Conservation (phyloP, 352 stramenopile species). For the Phytophthora pistaciae region DNA sequence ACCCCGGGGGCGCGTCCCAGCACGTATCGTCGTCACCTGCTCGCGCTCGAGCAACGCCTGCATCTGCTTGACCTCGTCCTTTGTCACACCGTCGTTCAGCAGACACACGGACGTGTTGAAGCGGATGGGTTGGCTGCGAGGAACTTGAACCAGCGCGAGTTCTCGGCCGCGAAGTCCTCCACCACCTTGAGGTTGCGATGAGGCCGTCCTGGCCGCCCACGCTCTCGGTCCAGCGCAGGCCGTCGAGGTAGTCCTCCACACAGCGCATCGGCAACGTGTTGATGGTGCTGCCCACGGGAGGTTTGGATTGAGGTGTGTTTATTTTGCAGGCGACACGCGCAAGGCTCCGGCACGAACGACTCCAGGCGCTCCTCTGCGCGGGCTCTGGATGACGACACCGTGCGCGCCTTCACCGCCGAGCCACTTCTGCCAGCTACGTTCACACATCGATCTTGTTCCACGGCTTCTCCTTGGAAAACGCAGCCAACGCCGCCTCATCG, state of each 20-base stretch:
- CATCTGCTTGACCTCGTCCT: slow-evolving; percentile 98
- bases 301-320: slow-evolving; percentile 37
- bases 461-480: slow-evolving; percentile 99
- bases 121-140: slow-evolving; percentile 94
- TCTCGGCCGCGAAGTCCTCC: slow-evolving; percentile 97
- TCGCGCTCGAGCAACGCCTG: slow-evolving; percentile 96
- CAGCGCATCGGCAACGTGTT: slow-evolving; percentile 99
- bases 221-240: slow-evolving; percentile 96
- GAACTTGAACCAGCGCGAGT: slow-evolving; percentile 97
- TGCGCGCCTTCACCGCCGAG: slow-evolving; percentile 98
- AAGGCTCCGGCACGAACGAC: slow-evolving; percentile 81
- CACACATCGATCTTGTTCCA: slow-evolving; percentile 99
- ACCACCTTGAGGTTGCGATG: slow-evolving; percentile 96
- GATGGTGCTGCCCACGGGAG: slow-evolving; percentile 99
- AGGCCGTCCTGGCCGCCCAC: slow-evolving; percentile 95
- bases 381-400: slow-evolving; percentile 97
- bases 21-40: slow-evolving; percentile 98
- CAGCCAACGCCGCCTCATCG: slow-evolving; percentile 98
- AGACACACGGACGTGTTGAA: slow-evolving; percentile 99
- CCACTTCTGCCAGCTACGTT: slow-evolving; percentile 99
- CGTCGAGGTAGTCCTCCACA: slow-evolving; percentile 99
- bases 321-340: too few species aligned
- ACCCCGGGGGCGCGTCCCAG: slow-evolving; percentile 98
- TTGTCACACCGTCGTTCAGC: slow-evolving; percentile 92
- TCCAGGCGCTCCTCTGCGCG: slow-evolving; percentile 97